phyloP scores from a whole-genome alignment of 129 eudicot species.

The Ambrosia artemisiifolia region DNA sequence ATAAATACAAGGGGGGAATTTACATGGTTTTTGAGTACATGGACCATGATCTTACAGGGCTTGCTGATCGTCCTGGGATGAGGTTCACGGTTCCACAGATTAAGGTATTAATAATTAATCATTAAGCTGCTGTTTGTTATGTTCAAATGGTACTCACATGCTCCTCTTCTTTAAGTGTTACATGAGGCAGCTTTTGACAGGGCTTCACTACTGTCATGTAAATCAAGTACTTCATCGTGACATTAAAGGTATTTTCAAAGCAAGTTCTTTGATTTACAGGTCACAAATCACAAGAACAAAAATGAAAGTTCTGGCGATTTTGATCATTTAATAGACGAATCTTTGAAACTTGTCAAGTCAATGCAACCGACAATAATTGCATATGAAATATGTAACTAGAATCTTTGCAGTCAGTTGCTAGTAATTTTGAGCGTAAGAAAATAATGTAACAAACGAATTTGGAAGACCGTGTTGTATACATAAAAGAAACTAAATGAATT shows the following conservation, averaged over 20 bases:
- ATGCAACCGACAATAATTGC: not conserved
- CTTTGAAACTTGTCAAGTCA: not conserved
- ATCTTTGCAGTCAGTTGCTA: not conserved
- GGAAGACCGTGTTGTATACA: not conserved
- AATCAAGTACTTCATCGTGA: conserved; percentile 96
- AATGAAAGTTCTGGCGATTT: not conserved
- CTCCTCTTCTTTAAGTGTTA: conserved; percentile 66
- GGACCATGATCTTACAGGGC: conserved; percentile 99
- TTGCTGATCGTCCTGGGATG: conserved; percentile 93
- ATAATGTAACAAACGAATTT: not conserved
- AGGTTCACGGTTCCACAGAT: conserved; percentile 89
- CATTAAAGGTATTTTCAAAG: conserved; percentile 63
- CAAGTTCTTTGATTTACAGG: conserved; percentile 18
- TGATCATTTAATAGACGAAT: not conserved
- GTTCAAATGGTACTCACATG: conserved; percentile 18
- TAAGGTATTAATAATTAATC: conserved; percentile 38
- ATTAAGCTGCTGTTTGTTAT: not conserved
- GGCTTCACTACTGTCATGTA: conserved; percentile 95
- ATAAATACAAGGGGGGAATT: conserved; percentile 74
- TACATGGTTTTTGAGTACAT: conserved; percentile 98
- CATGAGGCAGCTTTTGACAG: conserved; percentile 91
- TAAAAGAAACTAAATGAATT: not conserved
- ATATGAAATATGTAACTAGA: not conserved
- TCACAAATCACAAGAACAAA: conserved; percentile 11
- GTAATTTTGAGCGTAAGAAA: not conserved